Base-by-base conservation (phyloP, 2,329 filamentous ascomycete genomes). In the Neofusicoccum kwambonambiense region DNA sequence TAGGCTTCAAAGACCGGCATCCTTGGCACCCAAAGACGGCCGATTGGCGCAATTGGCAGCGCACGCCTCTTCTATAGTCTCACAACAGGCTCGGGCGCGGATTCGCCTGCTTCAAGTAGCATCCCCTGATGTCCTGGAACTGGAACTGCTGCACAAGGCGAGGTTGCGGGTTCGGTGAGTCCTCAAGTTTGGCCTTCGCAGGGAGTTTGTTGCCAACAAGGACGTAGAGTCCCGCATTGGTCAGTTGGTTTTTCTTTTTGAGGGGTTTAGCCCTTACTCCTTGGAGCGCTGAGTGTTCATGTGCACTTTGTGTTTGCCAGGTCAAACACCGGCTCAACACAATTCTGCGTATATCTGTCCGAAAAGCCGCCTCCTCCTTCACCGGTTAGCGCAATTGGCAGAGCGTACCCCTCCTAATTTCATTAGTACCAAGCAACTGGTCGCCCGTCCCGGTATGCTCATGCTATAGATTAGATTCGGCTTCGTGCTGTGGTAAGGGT, bases 361-460 rank as follows among this genome's bases (percentile, higher is more conserved):
- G 22, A 1, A 7, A 31, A 31, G 39, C 41, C 8, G 17, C 4
- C 3, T n/a, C 11, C 6, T 3, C 9, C 17, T 19, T 17, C 54
- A 45, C 54, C 54, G 54, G 54, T 58, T 45, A 44, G 52, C 52
- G 37, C 52, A 57, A 57, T 57, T 31, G 52, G 52, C 34, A 57
- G 52, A 42, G 52, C 52, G 52, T 57, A 44, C 52, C 39, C 52
- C 22, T 57, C 37, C 52, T 57, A 54, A 54, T 41, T 15, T 4
- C n/a, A 39, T 3, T 22, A n/a, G 44, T 27, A 31, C 2, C 27
- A 31, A 31, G 27, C 27, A 7, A 31, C 27, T 31, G 27, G 5
- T 31, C 27, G 27, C 27, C 4, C 27, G 0, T 31, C 27, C 41
- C 41, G 7, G 41, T 4, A 17, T 17, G 41, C 41, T 17, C 27